These are phyloP conservation scores for Backusella morwellensis DNA, from an alignment of 192 early-diverging fungal genomes.

Conservation along the genomic window DNA sequence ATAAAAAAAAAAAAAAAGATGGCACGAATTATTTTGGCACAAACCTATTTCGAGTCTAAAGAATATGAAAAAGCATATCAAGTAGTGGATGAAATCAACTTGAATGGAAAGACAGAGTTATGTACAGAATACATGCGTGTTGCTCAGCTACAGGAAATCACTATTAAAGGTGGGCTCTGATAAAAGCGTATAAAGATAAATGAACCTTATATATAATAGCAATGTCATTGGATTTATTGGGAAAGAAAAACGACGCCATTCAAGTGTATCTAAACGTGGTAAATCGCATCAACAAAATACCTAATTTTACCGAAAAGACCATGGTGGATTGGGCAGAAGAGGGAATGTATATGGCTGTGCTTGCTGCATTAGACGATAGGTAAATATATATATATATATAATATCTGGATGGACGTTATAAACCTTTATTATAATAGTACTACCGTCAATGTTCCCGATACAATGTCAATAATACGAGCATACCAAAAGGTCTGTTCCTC, in stretches of 20 bases:
- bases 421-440: background rate
- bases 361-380: conserved; percentile 47
- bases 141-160: conserved; percentile 48
- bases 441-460: conserved; percentile 18
- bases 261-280: conserved; percentile 48
- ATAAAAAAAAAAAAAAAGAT: conserved; percentile 33
- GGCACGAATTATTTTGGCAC: conserved; percentile 52
- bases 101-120: conserved; percentile 24
- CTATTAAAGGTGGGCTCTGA: conserved; percentile 47
- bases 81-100: conserved; percentile 21
- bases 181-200: no score
- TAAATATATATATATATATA: no score
- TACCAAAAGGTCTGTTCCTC: conserved; percentile 40
- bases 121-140: conserved; percentile 55
- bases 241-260: conserved; percentile 42
- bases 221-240: conserved; percentile 44
- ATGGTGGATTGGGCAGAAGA: conserved; percentile 65
- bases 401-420: background rate
- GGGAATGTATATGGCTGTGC: conserved; percentile 59
- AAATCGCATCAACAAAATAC: conserved; percentile 41
- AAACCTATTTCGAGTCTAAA: conserved; percentile 52
- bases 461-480: conserved; percentile 30
- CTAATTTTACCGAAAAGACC: background rate
- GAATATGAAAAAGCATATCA: conserved; percentile 44
- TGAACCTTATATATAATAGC: conserved; percentile 17